Conservation (phyloP, 2,329 filamentous ascomycete species). For the Curvularia spicifera region DNA sequence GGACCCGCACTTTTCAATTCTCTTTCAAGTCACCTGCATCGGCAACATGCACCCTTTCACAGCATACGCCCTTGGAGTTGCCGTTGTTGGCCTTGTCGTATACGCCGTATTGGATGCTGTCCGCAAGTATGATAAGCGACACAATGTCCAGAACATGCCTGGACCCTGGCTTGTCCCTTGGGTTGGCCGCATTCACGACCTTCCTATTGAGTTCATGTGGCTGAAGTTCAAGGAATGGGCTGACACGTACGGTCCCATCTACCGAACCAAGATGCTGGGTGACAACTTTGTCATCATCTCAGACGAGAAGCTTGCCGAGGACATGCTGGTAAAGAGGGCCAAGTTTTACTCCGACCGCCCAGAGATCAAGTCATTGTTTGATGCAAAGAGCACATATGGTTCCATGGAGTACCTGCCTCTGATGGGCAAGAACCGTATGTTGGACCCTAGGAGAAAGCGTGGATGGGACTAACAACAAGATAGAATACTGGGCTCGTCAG, state of each 20-base stretch:
- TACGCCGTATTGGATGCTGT: slow-evolving; percentile 46
- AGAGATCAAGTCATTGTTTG: slow-evolving; percentile 59
- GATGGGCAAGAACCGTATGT: slow-evolving; percentile 63
- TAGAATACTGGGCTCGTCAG: slow-evolving; percentile 63
- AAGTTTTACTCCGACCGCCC: slow-evolving; percentile 61
- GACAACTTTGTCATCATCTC: slow-evolving; percentile 58
- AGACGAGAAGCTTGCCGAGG: slow-evolving; percentile 61
- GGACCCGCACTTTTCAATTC: slow-evolving; percentile 2
- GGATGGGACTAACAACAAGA: slow-evolving; percentile 18
- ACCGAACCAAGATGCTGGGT: slow-evolving; percentile 48
- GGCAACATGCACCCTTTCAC: slow-evolving; percentile 52
- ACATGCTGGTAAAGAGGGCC: slow-evolving; percentile 60
- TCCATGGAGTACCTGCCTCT: slow-evolving; percentile 64
- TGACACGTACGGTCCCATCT: slow-evolving; percentile 45
- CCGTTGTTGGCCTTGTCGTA: slow-evolving; percentile 47
- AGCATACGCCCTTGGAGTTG: slow-evolving; percentile 45
- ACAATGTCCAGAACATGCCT: slow-evolving; percentile 47
- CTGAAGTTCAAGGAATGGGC: slow-evolving; percentile 57
- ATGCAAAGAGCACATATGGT: slow-evolving; percentile 61
- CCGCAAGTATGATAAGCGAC: slow-evolving; percentile 47
- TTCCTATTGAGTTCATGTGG: slow-evolving; percentile 54
- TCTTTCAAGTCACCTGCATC: slow-evolving; percentile 4
- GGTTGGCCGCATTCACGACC: slow-evolving; percentile 46
- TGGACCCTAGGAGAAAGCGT: not conserved
- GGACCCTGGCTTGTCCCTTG: slow-evolving; percentile 51